Evolutionary conservation across 345 rosid species (phyloP), one percentile per base, ranked within the genome.

Genomic region (Dovyalis caffra): DNA sequence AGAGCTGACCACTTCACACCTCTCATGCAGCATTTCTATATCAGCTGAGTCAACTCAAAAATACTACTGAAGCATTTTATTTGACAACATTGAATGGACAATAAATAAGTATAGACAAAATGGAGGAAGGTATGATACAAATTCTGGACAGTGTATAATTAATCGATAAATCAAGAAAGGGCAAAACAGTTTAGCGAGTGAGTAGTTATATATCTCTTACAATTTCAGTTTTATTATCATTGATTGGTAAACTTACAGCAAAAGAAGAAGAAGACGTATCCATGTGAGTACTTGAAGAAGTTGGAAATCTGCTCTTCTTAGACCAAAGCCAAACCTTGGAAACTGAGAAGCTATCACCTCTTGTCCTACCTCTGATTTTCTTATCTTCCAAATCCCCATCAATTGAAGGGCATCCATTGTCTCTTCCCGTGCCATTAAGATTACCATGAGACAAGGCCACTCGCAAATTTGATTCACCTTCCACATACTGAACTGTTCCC

Each of bases 291-390:
- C 26, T 67, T 28, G 81, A 76, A 53, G 78, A 74, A 73, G 65
- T 51, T n/a, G 83, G 77, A 56, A 74, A 70, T 61, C 70, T 89
- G 77, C 66, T 77, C 72, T 83, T 83, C 64, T 83, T 86, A 21
- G 88, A 84, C 93, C 93, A 91, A 33, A 88, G 88, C 92, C 88
- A 89, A 66, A 84, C 83, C 79, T 91, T 91, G 34, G 91, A 89
- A 29, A 84, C 81, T 66, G 87, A 91, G 78, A 87, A 78, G 77
- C 91, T 88, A 20, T 89, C 92, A 16, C 81, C 84, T 76, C 73
- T 85, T 29, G 25, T 67, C 58, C 86, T 83, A 9, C 76, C 74
- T 28, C 74, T 77, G 38, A 86, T 87, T 78, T 74, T 83, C 89
- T 87, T 87, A 21, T 69, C 88, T 43, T 80, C 89, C 35, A 70